phyloP scores from a whole-genome alignment of 176 grass and related monocot genomes.

The Triticum monococcum region DNA sequence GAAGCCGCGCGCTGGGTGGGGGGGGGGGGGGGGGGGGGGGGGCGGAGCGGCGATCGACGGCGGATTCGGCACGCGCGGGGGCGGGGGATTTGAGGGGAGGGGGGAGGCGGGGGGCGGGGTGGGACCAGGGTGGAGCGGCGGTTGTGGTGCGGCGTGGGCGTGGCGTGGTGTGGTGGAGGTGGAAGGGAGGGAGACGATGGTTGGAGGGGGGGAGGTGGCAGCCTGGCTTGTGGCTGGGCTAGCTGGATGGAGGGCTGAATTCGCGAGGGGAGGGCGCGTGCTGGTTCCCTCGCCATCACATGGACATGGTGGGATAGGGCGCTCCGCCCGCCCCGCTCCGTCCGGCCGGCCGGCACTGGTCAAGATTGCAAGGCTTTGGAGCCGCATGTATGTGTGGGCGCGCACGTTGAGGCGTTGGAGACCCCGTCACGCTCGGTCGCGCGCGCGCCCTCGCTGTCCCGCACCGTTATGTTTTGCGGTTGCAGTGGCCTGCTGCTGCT shows the following conservation, averaged over 20 bases:
- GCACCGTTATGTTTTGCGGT: background rate
- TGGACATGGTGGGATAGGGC: conserved; percentile 19
- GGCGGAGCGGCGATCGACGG: background rate
- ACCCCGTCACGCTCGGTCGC: background rate
- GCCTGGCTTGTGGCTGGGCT: background rate
- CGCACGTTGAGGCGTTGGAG: background rate
- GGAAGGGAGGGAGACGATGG: background rate
- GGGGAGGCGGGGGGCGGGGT: background rate
- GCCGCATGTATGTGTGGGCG: background rate
- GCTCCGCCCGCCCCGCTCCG: background rate
- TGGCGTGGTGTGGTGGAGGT: background rate
- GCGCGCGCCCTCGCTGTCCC: conserved; percentile 1
- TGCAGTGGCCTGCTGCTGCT: background rate
- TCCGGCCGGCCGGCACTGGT: background rate
- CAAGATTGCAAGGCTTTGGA: background rate
- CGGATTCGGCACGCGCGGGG: conserved; percentile 34
- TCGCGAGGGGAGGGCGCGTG: background rate
- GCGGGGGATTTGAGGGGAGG: conserved; percentile 34
- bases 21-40: background rate
- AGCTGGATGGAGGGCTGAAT: background rate
- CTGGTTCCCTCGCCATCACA: background rate
- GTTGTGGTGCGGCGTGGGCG: background rate
- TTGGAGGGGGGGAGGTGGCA: conserved; percentile 8
- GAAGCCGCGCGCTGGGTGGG: background rate
- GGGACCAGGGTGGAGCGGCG: conserved; percentile 32